These are phyloP conservation scores for Naganishia sp. DNA, from an alignment of 1,284 basidiomycete genomes.

Conservation along the genomic window DNA sequence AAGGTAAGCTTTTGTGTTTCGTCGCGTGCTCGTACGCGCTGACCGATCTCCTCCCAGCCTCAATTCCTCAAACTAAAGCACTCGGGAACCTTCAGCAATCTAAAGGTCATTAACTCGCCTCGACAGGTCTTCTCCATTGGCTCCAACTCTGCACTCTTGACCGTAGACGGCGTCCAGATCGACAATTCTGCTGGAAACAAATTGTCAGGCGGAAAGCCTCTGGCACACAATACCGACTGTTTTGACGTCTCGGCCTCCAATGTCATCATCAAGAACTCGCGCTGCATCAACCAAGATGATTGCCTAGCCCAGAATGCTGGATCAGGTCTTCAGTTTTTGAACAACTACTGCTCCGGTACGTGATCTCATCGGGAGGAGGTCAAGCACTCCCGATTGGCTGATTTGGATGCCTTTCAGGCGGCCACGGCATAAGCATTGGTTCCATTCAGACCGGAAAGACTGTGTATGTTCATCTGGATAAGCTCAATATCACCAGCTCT, in stretches of 20 bases:
- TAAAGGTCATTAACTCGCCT: constrained; percentile 28
- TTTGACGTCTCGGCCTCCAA: constrained; percentile 29
- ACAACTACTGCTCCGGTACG: constrained; percentile 29
- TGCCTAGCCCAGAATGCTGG: constrained; percentile 32
- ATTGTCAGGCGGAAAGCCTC: constrained; percentile 21
- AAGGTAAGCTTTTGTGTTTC: constrained; percentile 10
- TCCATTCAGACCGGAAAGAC: constrained; percentile 25
- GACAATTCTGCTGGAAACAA: constrained; percentile 31
- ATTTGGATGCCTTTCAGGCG: neutral
- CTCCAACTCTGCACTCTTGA: constrained; percentile 22
- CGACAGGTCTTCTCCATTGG: constrained; percentile 31
- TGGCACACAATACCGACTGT: constrained; percentile 34
- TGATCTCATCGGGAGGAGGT: neutral
- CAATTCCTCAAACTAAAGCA: constrained; percentile 29
- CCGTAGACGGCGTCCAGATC: constrained; percentile 27
- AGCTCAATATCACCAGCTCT: neutral
- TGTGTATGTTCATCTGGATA: constrained; percentile 10
- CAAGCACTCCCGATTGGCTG: neutral
- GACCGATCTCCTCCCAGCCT: neutral
- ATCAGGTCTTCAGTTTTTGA: constrained; percentile 18
- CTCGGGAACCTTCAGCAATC: constrained; percentile 30
- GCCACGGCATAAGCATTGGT: constrained; percentile 33
- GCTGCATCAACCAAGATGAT: constrained; percentile 29
- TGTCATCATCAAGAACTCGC: constrained; percentile 31
- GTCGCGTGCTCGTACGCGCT: neutral